These are phyloP conservation scores for Cladosporium colombiae DNA, from an alignment of 2,329 filamentous ascomycete species.

Conservation along the genomic window DNA sequence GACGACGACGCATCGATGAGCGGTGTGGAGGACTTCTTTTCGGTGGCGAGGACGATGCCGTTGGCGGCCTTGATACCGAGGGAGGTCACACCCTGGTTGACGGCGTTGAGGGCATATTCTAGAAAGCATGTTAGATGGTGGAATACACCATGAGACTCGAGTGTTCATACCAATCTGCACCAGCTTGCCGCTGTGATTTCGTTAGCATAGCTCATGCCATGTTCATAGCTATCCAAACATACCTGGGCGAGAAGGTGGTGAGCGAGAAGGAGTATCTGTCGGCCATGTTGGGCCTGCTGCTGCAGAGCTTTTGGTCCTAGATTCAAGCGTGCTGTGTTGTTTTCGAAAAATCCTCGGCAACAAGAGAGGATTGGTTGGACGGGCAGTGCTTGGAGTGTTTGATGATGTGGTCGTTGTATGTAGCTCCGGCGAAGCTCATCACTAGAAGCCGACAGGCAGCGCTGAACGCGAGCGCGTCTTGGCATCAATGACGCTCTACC, in stretches of 20 bases:
- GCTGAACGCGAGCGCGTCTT: constrained; percentile 1
- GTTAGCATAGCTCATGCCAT: constrained; percentile 46
- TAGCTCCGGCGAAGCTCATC: constrained; percentile 15
- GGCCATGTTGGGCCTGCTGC: constrained; percentile 67
- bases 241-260: constrained; percentile 99
- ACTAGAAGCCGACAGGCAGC: constrained; percentile 12
- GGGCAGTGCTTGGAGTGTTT: constrained; percentile 2
- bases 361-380: neutral
- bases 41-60: constrained; percentile 96
- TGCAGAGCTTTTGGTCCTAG: neutral
- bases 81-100: constrained; percentile 98
- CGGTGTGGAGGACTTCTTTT: constrained; percentile 98
- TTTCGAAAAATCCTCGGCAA: neutral
- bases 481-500: neutral
- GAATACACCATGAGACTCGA: neutral
- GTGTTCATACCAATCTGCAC: constrained; percentile 81
- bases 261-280: constrained; percentile 99
- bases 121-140: constrained; percentile 24
- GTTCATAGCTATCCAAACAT: constrained; percentile 42
- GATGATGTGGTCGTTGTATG: constrained; percentile 14
- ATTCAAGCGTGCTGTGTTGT: neutral
- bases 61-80: constrained; percentile 99
- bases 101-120: constrained; percentile 99
- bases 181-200: constrained; percentile 79
- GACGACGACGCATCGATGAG: constrained; percentile 93